Evolutionary conservation across 768 basidiomycete genomes (phyloP), one percentile per base, ranked within the genome.

Genomic region (Tremella yokohamensis): DNA sequence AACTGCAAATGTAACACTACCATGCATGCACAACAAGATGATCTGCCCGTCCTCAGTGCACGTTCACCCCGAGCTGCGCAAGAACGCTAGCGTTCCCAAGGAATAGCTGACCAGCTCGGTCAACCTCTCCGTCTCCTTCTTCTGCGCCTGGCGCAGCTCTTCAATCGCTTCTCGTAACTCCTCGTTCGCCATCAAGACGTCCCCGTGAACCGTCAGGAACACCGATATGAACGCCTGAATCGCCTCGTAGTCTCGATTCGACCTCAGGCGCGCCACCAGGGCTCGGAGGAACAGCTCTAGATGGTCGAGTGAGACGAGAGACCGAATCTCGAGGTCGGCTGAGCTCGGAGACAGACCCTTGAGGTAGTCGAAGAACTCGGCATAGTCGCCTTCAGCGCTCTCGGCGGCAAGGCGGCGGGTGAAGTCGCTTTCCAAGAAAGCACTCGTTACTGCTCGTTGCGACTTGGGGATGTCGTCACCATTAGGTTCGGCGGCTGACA

Each of bases 241-340:
- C 12, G 90, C 92, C 76, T 99, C 96, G 69, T 96, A 98, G 78
- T 99, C 96, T 49, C 84, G 83, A 64, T 85, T 89, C 7, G 88
- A 88, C 34, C 75, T 78, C 24, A 98, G 80, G 2, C 94, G 85
- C 54, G 78, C 83, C 11, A 81, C 83, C 22, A 98, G 80, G 0
- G 90, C 87, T 57, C 81, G 79, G 47, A 96, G 78, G 79, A 98
- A 97, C 18, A 80, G 73, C 0, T 75, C 78, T 19, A 93, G 80
- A 54, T 83, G 82, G 42, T 84, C 80, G 37, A 88, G 78, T 2
- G 85, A 82, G 25, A 83, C 77, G 53, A 98, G 78, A 1, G 87
- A 87, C 8, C 90, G 88, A 20, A 99, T 79, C 70, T 97, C 94
- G 16, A 96, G 80, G 74, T 99, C 96, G 45, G 91, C 82, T 0